These are phyloP conservation scores for Brasenia schreberi DNA, from an alignment of 164 flowering plant genomes.

Conservation along the genomic window DNA sequence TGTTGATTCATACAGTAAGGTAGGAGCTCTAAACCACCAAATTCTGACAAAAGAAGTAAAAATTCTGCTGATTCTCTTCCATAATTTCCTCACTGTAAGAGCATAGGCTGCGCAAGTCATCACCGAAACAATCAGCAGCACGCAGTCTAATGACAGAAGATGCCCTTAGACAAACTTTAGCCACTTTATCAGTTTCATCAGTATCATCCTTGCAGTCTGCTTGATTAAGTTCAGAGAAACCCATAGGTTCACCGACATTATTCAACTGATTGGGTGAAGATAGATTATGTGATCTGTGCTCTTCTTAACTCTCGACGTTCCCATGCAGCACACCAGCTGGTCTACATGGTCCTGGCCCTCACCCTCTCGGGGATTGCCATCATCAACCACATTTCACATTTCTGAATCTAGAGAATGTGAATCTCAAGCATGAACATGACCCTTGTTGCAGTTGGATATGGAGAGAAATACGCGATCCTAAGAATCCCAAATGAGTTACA, in stretches of 20 bases:
- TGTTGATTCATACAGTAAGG: slow-evolving; percentile 73
- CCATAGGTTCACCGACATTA: slow-evolving; percentile 15
- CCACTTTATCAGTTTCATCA: slow-evolving; percentile 40
- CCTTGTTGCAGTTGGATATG: no score
- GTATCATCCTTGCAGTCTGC: slow-evolving; percentile 18
- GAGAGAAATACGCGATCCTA: no score
- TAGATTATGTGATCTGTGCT: no score
- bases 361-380: slow-evolving; percentile 11
- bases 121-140: slow-evolving; percentile 64
- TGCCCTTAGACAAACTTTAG: slow-evolving; percentile 38
- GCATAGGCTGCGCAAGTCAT: slow-evolving; percentile 30
- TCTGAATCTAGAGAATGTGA: background rate
- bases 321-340: no score
- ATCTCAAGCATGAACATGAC: no score
- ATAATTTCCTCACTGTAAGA: slow-evolving; percentile 32
- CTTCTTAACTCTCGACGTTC: no score
- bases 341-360: slow-evolving; percentile 8
- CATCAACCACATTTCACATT: slow-evolving; percentile 7
- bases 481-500: no score
- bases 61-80: slow-evolving; percentile 29
- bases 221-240: slow-evolving; percentile 19
- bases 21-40: slow-evolving; percentile 90
- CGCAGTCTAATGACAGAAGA: slow-evolving; percentile 70
- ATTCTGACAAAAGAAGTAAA: slow-evolving; percentile 94
- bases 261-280: no score